A percentile compares a stretch with the other conserved stretches of the same genome.
Conservation (phyloP, 192 early-diverging fungal genomes). For the Backusella morwellensis region DNA sequence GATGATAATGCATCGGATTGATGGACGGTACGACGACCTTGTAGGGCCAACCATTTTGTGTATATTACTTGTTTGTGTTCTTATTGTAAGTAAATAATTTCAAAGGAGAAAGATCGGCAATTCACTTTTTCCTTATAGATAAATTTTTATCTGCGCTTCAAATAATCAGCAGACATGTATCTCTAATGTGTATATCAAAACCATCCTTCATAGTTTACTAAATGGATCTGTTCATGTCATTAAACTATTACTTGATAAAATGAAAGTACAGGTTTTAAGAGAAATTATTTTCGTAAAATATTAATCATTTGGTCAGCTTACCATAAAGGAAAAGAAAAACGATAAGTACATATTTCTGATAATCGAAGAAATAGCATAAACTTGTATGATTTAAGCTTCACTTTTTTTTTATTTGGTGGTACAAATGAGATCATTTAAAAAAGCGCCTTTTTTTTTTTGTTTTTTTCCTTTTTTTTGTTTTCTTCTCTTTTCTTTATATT, state of each 20-base stretch:
- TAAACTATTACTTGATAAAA: too few relatives aligned
- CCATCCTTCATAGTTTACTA: too few relatives aligned
- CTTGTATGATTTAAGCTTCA: background rate
- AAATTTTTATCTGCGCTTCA: conserved; percentile 24
- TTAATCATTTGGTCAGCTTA: too few relatives aligned
- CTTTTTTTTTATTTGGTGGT: background rate
- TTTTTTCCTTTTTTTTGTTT: too few relatives aligned
- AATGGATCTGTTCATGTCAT: too few relatives aligned
- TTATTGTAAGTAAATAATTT: conserved; percentile 25
- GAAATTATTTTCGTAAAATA: too few relatives aligned
- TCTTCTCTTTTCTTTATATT: conserved; percentile 17
- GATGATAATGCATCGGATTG: conserved; percentile 19
- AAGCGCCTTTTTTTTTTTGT: background rate
- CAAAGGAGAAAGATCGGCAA: background rate
- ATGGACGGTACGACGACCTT: conserved; percentile 73
- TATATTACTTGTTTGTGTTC: conserved; percentile 59
- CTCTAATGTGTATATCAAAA: too few relatives aligned
- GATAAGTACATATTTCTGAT: background rate
- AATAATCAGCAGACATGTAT: background rate
- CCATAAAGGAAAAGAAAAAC: too few relatives aligned
- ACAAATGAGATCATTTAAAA: background rate
- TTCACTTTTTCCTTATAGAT: background rate
- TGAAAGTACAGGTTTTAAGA: too few relatives aligned
- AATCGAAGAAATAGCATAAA: background rate
- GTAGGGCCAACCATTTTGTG: conserved; percentile 72